Evolutionary conservation across 2,329 filamentous ascomycete species (phyloP).

Genomic region (Tolypocladium endophyticum): DNA sequence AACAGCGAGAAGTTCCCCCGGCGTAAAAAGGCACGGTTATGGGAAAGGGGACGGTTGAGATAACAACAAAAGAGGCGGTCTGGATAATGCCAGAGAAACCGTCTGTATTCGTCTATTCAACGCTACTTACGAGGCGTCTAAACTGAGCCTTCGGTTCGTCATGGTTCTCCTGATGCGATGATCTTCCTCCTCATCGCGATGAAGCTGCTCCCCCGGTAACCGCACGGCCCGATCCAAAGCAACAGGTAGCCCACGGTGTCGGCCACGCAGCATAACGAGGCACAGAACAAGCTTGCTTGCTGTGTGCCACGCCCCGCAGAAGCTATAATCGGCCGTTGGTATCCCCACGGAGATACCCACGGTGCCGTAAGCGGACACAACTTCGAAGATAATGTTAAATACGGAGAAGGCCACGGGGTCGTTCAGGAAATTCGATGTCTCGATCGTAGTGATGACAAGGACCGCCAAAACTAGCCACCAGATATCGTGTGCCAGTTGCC

Average conservation of each 20-base stretch:
- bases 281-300: not conserved
- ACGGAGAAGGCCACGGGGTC: not conserved
- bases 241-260: not conserved
- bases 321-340: not conserved
- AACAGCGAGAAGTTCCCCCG: too few species aligned
- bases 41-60: too few species aligned
- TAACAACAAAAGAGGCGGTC: too few species aligned
- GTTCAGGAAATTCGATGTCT: not conserved
- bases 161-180: not conserved
- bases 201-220: not conserved
- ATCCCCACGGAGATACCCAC: not conserved
- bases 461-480: not conserved
- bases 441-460: not conserved
- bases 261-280: not conserved
- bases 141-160: not conserved
- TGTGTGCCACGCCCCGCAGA: not conserved
- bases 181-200: not conserved
- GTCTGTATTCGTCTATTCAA: not conserved
- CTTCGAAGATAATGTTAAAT: not conserved
- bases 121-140: not conserved
- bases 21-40: too few species aligned
- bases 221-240: not conserved
- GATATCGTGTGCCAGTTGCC: not conserved
- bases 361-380: not conserved
- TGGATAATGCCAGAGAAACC: too few species aligned